Percentiles rank a stretch among this genome's conserved stretches.
These are phyloP conservation scores for Primulina huaijiensis DNA, from an alignment of 257 asterid species.

Conservation along the genomic window DNA sequence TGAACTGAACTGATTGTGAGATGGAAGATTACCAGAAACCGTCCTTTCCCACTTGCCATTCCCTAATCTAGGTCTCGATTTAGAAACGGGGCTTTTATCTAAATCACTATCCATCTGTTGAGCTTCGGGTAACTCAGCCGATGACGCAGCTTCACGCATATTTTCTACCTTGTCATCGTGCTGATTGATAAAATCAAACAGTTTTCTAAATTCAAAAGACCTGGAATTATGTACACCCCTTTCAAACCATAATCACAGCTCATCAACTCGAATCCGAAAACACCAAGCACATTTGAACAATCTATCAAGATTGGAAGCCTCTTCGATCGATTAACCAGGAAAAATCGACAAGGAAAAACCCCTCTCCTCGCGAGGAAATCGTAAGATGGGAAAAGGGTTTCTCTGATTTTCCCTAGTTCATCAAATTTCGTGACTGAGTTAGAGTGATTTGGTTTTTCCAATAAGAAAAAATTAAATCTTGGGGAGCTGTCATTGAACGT, in stretches of 20 bases:
- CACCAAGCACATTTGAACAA: neutral
- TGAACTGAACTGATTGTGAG: neutral
- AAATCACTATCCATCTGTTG: slow-evolving; percentile 25
- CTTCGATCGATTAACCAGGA: slow-evolving; percentile 2
- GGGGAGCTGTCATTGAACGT: slow-evolving; percentile 33
- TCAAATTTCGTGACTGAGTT: neutral
- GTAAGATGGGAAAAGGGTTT: slow-evolving; percentile 30
- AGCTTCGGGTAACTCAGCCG: slow-evolving; percentile 22
- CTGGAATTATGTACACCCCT: slow-evolving; percentile 38
- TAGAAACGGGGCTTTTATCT: slow-evolving; percentile 30
- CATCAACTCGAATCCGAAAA: neutral
- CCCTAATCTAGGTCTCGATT: slow-evolving; percentile 18
- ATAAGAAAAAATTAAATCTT: slow-evolving; percentile 9
- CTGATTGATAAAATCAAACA: slow-evolving; percentile 33
- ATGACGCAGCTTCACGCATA: slow-evolving; percentile 26
- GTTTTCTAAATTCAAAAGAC: slow-evolving; percentile 47
- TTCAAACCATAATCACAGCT: slow-evolving; percentile 31
- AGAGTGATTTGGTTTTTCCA: slow-evolving; percentile 3
- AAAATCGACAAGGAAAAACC: slow-evolving; percentile 21
- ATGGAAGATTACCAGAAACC: slow-evolving; percentile 33
- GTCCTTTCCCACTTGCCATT: slow-evolving; percentile 31
- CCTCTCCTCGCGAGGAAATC: slow-evolving; percentile 8
- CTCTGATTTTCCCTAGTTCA: slow-evolving; percentile 28
- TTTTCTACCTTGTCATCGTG: slow-evolving; percentile 26
- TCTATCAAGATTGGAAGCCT: slow-evolving; percentile 1